A percentile compares a stretch with the other conserved stretches of the same genome.
phyloP scores from a whole-genome alignment of 345 rosid genomes.

The Moricandia arvensis region DNA sequence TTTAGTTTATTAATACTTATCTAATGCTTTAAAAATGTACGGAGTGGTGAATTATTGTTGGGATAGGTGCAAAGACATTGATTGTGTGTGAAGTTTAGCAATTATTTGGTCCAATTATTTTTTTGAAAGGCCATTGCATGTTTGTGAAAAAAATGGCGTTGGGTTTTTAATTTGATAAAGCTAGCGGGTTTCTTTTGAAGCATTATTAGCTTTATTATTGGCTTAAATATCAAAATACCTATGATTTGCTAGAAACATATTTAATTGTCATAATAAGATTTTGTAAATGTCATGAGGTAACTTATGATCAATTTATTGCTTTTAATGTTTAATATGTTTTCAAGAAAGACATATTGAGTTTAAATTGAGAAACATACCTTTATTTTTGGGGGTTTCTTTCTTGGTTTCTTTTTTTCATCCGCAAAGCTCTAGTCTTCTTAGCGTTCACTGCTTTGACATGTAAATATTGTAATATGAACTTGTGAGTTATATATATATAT shows the following conservation, averaged over 20 bases:
- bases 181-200: background rate
- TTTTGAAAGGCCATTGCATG: too few relatives aligned
- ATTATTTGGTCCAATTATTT: too few relatives aligned
- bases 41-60: too few relatives aligned
- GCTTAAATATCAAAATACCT: background rate
- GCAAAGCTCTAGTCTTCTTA: too few relatives aligned
- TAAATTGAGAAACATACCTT: background rate
- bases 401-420: background rate
- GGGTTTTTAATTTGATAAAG: background rate
- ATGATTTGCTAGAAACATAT: too few relatives aligned
- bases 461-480: background rate
- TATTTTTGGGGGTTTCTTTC: background rate
- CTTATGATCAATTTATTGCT: background rate
- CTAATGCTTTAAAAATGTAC: too few relatives aligned
- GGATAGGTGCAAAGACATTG: background rate
- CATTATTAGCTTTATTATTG: background rate
- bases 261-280: background rate
- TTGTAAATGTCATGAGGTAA: background rate
- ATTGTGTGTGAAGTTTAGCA: background rate
- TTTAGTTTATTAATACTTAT: too few relatives aligned
- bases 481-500: background rate
- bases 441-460: background rate
- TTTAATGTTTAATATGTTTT: too few relatives aligned
- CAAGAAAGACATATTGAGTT: background rate
- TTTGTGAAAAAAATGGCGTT: too few relatives aligned